Evolutionary conservation across 1,139 yeast genomes (phyloP), one percentile per base, ranked within the genome.

Genomic region (Pichia sp.): DNA sequence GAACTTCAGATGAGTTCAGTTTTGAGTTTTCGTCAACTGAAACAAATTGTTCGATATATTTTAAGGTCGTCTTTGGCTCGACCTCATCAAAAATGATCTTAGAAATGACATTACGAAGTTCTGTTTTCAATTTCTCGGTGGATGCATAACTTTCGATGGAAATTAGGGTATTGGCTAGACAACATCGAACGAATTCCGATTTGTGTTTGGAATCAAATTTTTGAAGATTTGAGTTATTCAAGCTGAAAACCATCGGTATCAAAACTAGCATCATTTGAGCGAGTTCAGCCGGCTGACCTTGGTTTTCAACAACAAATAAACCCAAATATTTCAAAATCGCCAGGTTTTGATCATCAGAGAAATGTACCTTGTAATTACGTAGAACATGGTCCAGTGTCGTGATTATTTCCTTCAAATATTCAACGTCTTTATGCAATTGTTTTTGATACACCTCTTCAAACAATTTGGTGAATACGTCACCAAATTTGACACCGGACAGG

Each of bases 401-500:
- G 3, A 48, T 36, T 7, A 59, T 36, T 1, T 36, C 33, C 2
- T 37, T 34, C 4, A 57, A 32, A 4, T 52, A 45, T 2, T 37
- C 37, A 0, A 16, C 28, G 41, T 56, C 43, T n/a, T 38, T 16
- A 8, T 38, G 41, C 2, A 47, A n/a, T 10, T 41, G 38, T 1
- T 43, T 33, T 2, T 39, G 39, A 2, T 42, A 51, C 4, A 54
- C 42, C 4, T 49, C 52, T 4, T 46, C 46, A n/a, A 58, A 29
- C 2, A 57, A 36, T 33, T 51, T 48, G 5, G 52, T 42, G 6
- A 67, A 41, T 1, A 64, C 51, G 26, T 69, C 73, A 28, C 64
- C 65, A 38, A 67, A 58, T 41, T 64, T 69, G 28, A 70, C 46
- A 62, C 69, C 49, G 60, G 64, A 47, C 55, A 66, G 48, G 3